These are phyloP conservation scores for Xylaria sp. DNA, from an alignment of 2,329 filamentous ascomycete genomes.

Conservation along the genomic window DNA sequence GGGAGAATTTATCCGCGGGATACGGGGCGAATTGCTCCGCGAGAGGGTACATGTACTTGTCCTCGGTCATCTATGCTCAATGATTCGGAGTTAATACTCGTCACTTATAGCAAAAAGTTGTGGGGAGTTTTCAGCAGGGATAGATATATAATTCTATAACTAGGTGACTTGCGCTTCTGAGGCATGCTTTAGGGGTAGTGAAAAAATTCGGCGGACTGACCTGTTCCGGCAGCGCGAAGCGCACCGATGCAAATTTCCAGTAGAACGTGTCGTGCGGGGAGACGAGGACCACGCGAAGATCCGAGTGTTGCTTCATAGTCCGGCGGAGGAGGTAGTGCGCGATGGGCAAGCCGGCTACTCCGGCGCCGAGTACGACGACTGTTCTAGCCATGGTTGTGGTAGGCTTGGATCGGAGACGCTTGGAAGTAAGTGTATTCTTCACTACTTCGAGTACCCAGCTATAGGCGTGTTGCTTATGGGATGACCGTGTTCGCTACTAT, in stretches of 20 bases:
- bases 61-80: slow-evolving; percentile 51
- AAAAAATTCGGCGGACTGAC: too few relatives aligned
- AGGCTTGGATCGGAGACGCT: not conserved
- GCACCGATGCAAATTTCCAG: slow-evolving; percentile 62
- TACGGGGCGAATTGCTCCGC: slow-evolving; percentile 60
- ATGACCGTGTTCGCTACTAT: not conserved
- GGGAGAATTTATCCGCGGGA: slow-evolving; percentile 60
- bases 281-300: slow-evolving; percentile 59
- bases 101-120: too few relatives aligned
- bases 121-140: too few relatives aligned
- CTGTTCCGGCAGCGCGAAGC: slow-evolving; percentile 60
- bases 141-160: too few relatives aligned
- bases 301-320: slow-evolving; percentile 50
- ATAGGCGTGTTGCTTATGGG: not conserved
- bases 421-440: not conserved
- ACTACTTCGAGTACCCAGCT: not conserved
- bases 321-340: slow-evolving; percentile 64
- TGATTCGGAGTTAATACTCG: too few relatives aligned
- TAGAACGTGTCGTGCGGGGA: slow-evolving; percentile 61
- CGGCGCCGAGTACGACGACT: slow-evolving; percentile 63
- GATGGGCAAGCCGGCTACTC: slow-evolving; percentile 58
- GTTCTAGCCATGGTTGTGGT: slow-evolving; percentile 47
- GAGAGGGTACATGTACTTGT: slow-evolving; percentile 54
- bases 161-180: too few relatives aligned
- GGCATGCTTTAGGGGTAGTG: too few relatives aligned